A percentile compares a stretch with the other conserved stretches of the same genome.
phyloP scores from a whole-genome alignment of 495 filamentous ascomycete species.

The Penicillium ucsense region DNA sequence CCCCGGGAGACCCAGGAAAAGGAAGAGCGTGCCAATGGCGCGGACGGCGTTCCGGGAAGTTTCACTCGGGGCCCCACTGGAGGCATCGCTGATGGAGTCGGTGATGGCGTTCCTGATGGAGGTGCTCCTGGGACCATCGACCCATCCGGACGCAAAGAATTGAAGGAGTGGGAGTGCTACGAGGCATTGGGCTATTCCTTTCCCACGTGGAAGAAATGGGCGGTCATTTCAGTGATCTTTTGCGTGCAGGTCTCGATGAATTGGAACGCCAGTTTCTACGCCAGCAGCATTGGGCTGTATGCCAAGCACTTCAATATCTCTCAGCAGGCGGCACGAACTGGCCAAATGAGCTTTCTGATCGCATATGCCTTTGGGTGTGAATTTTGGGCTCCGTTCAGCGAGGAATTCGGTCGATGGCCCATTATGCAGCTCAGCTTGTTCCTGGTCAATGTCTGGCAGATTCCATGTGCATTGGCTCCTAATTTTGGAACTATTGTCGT shows the following conservation, averaged over 20 bases:
- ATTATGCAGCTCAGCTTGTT: conserved; percentile 60
- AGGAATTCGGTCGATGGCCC: conserved; percentile 66
- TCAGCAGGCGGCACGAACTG: conserved; percentile 52
- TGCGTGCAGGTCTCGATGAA: conserved; percentile 76
- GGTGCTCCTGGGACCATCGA: conserved; percentile 13
- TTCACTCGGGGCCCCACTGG: conserved; percentile 10
- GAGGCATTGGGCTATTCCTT: conserved; percentile 57
- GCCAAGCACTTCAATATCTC: conserved; percentile 53
- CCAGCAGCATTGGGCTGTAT: conserved; percentile 54
- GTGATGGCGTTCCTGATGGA: conserved; percentile 37
- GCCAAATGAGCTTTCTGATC: conserved; percentile 63
- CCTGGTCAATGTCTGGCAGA: conserved; percentile 66
- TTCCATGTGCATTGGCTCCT: conserved; percentile 61
- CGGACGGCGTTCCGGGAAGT: conserved; percentile 37
- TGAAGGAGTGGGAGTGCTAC: conserved; percentile 52
- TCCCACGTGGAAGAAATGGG: conserved; percentile 63
- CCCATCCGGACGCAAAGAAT: conserved; percentile 36
- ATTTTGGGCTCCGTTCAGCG: conserved; percentile 75
- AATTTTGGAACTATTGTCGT: conserved; percentile 60
- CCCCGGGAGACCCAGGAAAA: conserved; percentile 3
- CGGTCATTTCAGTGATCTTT: conserved; percentile 63
- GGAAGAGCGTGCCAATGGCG: conserved; percentile 8
- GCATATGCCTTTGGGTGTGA: conserved; percentile 74
- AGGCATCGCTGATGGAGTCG: conserved; percentile 1
- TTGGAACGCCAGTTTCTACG: conserved; percentile 69